Conservation (phyloP, 805 yeast genomes). For the Candida glaebosa region DNA sequence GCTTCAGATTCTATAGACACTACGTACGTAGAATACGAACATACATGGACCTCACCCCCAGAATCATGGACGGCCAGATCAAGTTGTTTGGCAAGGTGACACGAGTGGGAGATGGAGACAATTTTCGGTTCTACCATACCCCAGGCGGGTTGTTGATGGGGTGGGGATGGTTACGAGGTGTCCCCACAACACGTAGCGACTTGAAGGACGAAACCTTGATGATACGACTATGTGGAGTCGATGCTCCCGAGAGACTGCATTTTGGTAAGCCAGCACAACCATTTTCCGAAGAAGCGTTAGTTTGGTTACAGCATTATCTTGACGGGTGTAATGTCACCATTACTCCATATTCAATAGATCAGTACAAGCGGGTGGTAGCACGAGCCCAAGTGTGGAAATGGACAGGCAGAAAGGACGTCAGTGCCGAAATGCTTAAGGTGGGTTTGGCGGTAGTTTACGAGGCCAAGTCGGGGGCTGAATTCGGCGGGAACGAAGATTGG, state of each 20-base stretch:
- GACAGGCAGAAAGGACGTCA: conserved; percentile 70
- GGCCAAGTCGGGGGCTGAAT: conserved; percentile 75
- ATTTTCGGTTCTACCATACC: conserved; percentile 85
- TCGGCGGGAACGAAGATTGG: conserved; percentile 67
- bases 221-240: conserved; percentile 86
- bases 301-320: conserved; percentile 67
- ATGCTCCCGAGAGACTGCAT: conserved; percentile 95
- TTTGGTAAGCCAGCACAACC: conserved; percentile 94
- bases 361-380: conserved; percentile 84
- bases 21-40: conserved; percentile 31
- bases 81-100: conserved; percentile 67
- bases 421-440: conserved; percentile 77
- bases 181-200: conserved; percentile 51
- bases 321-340: conserved; percentile 67
- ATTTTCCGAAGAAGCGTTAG: conserved; percentile 75
- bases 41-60: conserved; percentile 37
- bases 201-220: conserved; percentile 68
- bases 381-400: conserved; percentile 60
- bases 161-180: conserved; percentile 85
- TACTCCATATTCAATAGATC: conserved; percentile 80
- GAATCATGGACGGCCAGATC: conserved; percentile 25
- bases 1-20: conserved; percentile 29
- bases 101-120: conserved; percentile 94
- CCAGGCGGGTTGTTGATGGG: conserved; percentile 90
- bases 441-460: conserved; percentile 92